phyloP scores from a whole-genome alignment of 495 filamentous ascomycete species.

The Podospora conica region DNA sequence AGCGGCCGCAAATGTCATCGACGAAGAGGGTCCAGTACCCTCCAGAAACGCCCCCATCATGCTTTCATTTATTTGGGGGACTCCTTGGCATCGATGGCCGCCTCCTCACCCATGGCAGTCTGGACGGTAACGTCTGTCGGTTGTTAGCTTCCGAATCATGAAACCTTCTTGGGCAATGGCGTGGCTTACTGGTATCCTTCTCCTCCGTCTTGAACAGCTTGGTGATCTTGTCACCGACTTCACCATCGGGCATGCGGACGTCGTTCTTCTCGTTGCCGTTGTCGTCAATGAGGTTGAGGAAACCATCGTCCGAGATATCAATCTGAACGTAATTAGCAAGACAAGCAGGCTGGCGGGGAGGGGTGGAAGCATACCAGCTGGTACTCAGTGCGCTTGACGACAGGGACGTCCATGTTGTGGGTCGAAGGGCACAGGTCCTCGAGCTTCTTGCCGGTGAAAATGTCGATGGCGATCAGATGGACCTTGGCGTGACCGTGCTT shows the following conservation, averaged over 20 bases:
- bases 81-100: constrained; percentile 90
- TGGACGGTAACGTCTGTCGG: constrained; percentile 76
- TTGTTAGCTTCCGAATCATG: constrained; percentile 18
- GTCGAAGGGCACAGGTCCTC: constrained; percentile 99
- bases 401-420: constrained; percentile 99
- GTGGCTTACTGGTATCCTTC: constrained; percentile 69
- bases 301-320: constrained; percentile 83
- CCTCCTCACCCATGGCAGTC: constrained; percentile 93
- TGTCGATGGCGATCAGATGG: constrained; percentile 92
- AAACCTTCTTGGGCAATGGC: not conserved
- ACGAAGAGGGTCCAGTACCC: constrained; percentile 11
- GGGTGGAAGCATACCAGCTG: constrained; percentile 65
- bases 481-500: constrained; percentile 99
- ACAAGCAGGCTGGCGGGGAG: not conserved
- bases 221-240: constrained; percentile 73
- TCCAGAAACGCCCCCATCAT: constrained; percentile 7
- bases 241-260: constrained; percentile 86
- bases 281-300: constrained; percentile 80
- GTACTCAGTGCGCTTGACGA: constrained; percentile 84
- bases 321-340: constrained; percentile 47
- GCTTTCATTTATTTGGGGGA: constrained; percentile 43
- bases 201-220: constrained; percentile 65
- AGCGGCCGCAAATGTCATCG: constrained; percentile 13
- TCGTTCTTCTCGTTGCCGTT: constrained; percentile 84
- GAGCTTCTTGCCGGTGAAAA: constrained; percentile 99